A percentile compares a stretch with the other conserved stretches of the same genome.
phyloP scores from a whole-genome alignment of 2,329 filamentous ascomycete species.

The Stylonectria norvegica region DNA sequence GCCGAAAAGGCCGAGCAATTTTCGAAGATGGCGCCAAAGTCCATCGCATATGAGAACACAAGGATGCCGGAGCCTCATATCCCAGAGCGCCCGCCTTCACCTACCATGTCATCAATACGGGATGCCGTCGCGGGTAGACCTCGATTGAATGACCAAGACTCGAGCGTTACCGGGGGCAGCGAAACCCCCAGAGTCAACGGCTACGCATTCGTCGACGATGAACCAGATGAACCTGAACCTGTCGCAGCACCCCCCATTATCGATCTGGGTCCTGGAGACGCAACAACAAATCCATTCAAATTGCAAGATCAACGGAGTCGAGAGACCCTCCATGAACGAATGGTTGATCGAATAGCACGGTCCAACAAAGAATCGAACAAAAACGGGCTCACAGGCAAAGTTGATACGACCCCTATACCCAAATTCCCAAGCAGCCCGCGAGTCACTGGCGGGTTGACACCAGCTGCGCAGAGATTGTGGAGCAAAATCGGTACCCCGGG shows the following conservation, averaged over 20 bases:
- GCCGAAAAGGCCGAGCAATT: slow-evolving; percentile 65
- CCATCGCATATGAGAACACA: slow-evolving; percentile 80
- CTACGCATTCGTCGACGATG: slow-evolving; percentile 90
- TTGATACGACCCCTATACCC: slow-evolving; percentile 60
- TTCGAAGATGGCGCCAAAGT: slow-evolving; percentile 72
- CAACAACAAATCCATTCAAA: slow-evolving; percentile 77
- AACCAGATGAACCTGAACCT: slow-evolving; percentile 46
- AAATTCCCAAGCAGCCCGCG: slow-evolving; percentile 66
- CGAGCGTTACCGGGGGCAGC: slow-evolving; percentile 45
- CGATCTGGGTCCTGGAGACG: slow-evolving; percentile 56
- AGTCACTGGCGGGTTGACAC: slow-evolving; percentile 59
- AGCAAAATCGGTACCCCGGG: slow-evolving; percentile 54
- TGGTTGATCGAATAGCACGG: slow-evolving; percentile 78
- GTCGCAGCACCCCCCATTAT: slow-evolving; percentile 39
- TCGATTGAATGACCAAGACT: slow-evolving; percentile 60
- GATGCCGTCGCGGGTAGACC: slow-evolving; percentile 78
- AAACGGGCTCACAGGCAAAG: slow-evolving; percentile 58
- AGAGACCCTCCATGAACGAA: slow-evolving; percentile 78
- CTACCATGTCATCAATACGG: slow-evolving; percentile 77
- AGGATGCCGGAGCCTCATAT: slow-evolving; percentile 58
- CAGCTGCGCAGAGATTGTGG: slow-evolving; percentile 68
- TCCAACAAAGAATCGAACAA: slow-evolving; percentile 63
- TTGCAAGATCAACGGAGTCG: slow-evolving; percentile 70
- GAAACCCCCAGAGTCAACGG: slow-evolving; percentile 91
- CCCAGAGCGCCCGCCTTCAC: slow-evolving; percentile 60